Base-by-base conservation (phyloP, 257 asterid genomes). In the Handroanthus guayacan region DNA sequence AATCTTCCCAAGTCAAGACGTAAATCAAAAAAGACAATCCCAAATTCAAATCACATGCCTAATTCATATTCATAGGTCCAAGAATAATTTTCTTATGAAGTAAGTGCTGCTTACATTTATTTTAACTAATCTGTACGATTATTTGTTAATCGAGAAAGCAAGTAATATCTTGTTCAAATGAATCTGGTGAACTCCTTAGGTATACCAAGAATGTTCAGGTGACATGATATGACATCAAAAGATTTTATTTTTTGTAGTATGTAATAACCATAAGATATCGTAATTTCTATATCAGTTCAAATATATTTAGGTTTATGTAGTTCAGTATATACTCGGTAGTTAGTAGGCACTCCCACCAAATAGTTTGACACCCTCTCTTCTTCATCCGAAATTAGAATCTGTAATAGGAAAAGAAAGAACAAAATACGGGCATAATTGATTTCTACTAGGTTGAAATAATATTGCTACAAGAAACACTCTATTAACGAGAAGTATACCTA, bases 111-210 rank as follows among this genome's bases (percentile, higher is more conserved):
- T 25, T 25, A 25, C 31, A 25, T 25, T 25, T 25, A 25, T 25
- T 25, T 25, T 25, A 25, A 25, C 31, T 25, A 25, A 25, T 25
- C 31, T 25, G 31, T 25, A 25, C 31, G 31, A 25, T 25, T 25
- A 25, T 25, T 25, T 25, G 31, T 25, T 25, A 25, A 25, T 51
- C 51, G 74, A 48, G 66, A 45, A 71, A 71, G 44, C 44, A 2
- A 61, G 57, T 47, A 56, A 71, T 25, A 25, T 1, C 31, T 43
- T 72, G 36, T 45, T 41, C 18, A 6, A 72, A 72, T 43, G 69
- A 69, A 72, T 72, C 37, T 72, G 77, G 77, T 72, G 69, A 73
- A 43, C 64, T 60, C 67, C 80, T 56, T 76, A n/a, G 80, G 75
- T 76, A 68, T 41, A 76, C 80, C 64, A 57, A 60, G 75, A 69